These are phyloP conservation scores for Isabelozyma gotoi DNA, from an alignment of 805 yeast genomes.

Conservation along the genomic window DNA sequence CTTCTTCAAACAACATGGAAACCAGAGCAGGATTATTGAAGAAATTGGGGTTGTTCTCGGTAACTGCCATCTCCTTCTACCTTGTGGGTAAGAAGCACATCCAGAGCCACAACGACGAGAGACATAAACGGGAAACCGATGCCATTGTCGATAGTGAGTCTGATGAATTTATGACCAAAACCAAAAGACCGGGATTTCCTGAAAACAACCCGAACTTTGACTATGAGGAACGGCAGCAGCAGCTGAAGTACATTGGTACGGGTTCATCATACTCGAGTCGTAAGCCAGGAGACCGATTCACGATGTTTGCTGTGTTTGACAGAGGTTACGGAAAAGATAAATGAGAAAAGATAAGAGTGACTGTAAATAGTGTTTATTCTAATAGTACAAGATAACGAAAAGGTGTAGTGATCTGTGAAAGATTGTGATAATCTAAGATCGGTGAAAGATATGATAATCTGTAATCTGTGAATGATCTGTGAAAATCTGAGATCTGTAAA, in stretches of 20 bases:
- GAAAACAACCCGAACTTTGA: conserved; percentile 27
- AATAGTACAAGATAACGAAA: too few species aligned
- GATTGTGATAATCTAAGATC: too few species aligned
- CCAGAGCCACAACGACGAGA: conserved; percentile 28
- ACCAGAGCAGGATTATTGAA: conserved; percentile 34
- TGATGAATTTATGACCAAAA: conserved; percentile 26
- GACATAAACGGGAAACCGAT: conserved; percentile 36
- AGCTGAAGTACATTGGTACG: conserved; percentile 67
- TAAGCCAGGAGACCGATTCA: conserved; percentile 53
- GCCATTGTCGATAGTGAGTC: conserved; percentile 29
- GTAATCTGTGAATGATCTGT: too few species aligned
- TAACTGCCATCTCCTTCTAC: conserved; percentile 29
- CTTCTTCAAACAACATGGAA: conserved; percentile 27
- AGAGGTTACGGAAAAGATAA: conserved; percentile 9
- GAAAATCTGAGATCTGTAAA: too few species aligned
- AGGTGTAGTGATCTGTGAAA: too few species aligned
- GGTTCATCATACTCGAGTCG: conserved; percentile 61
- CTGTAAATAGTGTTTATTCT: background rate
- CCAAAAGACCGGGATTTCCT: conserved; percentile 59
- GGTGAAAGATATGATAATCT: too few species aligned
- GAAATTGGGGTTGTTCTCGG: conserved; percentile 33
- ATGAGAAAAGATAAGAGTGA: background rate
- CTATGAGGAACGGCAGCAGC: conserved; percentile 40
- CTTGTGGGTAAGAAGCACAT: conserved; percentile 37
- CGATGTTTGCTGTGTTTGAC: conserved; percentile 27